These are phyloP conservation scores for Lippia alba DNA, from an alignment of 305 asterid genomes.

Conservation along the genomic window DNA sequence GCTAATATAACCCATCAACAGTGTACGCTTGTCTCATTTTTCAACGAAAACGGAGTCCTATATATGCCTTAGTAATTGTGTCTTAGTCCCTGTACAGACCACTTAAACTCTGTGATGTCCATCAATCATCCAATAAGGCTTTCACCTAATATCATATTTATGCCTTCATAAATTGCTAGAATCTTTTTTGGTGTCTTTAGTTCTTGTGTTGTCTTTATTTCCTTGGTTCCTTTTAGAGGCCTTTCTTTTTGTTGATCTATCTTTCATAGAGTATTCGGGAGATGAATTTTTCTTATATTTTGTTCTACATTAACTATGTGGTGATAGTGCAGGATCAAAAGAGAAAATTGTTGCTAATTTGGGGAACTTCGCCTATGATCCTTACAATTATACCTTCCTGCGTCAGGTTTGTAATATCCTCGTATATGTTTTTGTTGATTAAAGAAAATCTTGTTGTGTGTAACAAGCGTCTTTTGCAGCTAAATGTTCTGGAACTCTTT, in stretches of 20 bases:
- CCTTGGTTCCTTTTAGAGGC: slow-evolving; percentile 9
- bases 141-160: not conserved
- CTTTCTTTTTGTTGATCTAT: slow-evolving; percentile 17
- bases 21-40: not conserved
- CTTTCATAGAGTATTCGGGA: not conserved
- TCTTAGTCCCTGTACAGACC: not conserved
- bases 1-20: not conserved
- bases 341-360: slow-evolving; percentile 85
- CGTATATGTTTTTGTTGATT: slow-evolving; percentile 15
- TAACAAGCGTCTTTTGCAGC: slow-evolving; percentile 52
- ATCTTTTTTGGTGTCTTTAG: not conserved
- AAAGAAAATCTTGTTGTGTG: not conserved
- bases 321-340: slow-evolving; percentile 66
- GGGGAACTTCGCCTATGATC: slow-evolving; percentile 96
- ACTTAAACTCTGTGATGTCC: slow-evolving; percentile 11
- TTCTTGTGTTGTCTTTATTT: not conserved
- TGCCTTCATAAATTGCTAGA: not conserved
- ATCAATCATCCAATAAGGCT: slow-evolving; percentile 4
- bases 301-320: slow-evolving; percentile 15
- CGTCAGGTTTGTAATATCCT: slow-evolving; percentile 66
- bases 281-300: slow-evolving; percentile 17
- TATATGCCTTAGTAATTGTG: not conserved
- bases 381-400: slow-evolving; percentile 78
- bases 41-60: not conserved
- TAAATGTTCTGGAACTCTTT: slow-evolving; percentile 89